phyloP scores from a whole-genome alignment of 768 basidiomycete genomes.

The Trametes elegans region DNA sequence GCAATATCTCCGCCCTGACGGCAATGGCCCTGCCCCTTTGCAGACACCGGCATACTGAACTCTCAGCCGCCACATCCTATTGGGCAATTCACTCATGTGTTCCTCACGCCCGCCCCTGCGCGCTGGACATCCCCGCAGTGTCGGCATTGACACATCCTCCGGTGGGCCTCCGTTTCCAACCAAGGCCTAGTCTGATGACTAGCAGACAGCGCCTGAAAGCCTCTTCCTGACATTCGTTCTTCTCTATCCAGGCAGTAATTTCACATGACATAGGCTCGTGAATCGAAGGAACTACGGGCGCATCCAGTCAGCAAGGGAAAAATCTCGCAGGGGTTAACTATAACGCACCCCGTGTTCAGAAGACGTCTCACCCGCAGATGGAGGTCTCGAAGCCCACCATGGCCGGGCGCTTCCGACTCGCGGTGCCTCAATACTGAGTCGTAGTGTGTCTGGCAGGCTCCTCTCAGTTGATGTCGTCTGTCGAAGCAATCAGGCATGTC shows the following conservation, averaged over 20 bases:
- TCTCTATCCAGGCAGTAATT: background rate
- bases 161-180: background rate
- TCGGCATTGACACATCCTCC: background rate
- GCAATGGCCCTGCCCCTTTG: background rate
- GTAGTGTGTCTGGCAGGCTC: no score
- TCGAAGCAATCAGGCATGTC: no score
- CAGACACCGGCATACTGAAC: background rate
- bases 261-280: conserved; percentile 3
- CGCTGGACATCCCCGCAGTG: background rate
- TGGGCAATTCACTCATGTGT: background rate
- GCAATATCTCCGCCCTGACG: conserved; percentile 3
- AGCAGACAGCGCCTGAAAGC: conserved; percentile 8
- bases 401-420: no score
- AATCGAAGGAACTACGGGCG: background rate
- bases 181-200: conserved; percentile 2
- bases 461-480: no score
- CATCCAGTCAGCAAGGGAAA: background rate
- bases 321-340: background rate
- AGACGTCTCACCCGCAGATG: background rate
- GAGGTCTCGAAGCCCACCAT: background rate
- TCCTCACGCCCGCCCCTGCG: background rate
- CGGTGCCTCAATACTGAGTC: no score
- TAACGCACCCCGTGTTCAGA: conserved; percentile 5
- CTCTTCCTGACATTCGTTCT: background rate
- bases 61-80: no score